Percentiles rank a stretch among this genome's conserved stretches.
Conservation (phyloP, 306 rosid genomes). For the Adenanthera pavonina region DNA sequence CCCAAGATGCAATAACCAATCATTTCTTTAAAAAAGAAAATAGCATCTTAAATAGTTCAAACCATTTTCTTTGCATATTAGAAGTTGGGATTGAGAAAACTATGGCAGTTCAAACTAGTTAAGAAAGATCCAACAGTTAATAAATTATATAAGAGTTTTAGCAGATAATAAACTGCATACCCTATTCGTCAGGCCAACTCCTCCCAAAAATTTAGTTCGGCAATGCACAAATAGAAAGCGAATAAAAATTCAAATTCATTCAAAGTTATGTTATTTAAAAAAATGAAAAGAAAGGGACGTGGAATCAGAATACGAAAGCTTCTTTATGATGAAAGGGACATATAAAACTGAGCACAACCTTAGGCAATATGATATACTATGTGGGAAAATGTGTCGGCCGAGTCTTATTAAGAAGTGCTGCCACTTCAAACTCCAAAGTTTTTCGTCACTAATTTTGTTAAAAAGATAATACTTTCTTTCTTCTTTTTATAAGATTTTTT, state of each 20-base stretch:
- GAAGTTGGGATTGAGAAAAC: too few relatives aligned
- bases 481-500: too few relatives aligned
- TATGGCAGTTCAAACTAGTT: not conserved
- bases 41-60: too few relatives aligned
- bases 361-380: not conserved
- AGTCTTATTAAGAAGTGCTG: constrained; percentile 20
- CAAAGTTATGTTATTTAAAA: not conserved
- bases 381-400: constrained; percentile 48
- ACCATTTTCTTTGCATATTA: too few relatives aligned
- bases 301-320: constrained; percentile 11
- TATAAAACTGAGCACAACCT: not conserved
- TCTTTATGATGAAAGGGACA: constrained; percentile 9
- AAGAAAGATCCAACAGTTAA: not conserved
- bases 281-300: not conserved
- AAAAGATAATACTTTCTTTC: too few relatives aligned
- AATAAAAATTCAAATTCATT: too few relatives aligned
- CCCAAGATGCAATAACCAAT: not conserved
- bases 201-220: not conserved
- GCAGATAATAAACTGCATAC: not conserved
- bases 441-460: too few relatives aligned
- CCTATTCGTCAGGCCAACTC: not conserved
- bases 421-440: not conserved
- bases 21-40: too few relatives aligned
- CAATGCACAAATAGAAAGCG: not conserved
- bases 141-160: not conserved